Evolutionary conservation across 352 stramenopile genomes (phyloP).

Genomic region (Phytophthora boehmeriae): DNA sequence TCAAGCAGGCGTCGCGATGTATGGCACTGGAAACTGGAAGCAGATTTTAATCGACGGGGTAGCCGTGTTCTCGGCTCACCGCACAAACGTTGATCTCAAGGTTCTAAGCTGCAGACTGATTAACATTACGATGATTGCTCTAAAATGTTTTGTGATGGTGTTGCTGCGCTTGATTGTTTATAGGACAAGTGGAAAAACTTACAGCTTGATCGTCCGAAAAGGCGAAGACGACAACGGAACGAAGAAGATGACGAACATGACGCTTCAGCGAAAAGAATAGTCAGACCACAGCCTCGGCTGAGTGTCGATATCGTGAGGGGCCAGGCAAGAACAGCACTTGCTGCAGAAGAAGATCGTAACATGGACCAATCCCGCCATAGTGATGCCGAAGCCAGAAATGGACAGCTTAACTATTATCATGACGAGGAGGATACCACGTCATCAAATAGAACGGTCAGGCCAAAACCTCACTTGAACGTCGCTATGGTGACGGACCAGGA

Average conservation of each 20-base stretch:
- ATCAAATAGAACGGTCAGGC: not conserved
- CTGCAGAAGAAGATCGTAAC: not conserved
- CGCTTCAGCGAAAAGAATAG: not conserved
- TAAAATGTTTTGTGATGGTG: too few species aligned
- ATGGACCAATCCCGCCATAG: not conserved
- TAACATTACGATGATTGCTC: too few species aligned
- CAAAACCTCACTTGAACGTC: not conserved
- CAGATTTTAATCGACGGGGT: conserved; percentile 45
- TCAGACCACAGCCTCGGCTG: not conserved
- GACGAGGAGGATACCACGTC: too few species aligned
- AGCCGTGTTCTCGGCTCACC: conserved; percentile 45
- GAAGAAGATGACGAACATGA: not conserved
- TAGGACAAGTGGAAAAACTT: conserved; percentile 63
- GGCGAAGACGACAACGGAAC: conserved; percentile 3
- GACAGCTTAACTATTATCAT: not conserved
- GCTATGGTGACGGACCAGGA: not conserved
- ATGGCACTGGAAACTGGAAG: conserved; percentile 53
- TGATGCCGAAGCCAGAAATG: not conserved
- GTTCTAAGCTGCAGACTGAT: conserved; percentile 25
- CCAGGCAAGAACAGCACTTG: not conserved
- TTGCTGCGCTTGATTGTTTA: not conserved
- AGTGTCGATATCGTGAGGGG: not conserved
- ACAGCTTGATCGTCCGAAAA: conserved; percentile 12
- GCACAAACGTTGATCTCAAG: conserved; percentile 76
- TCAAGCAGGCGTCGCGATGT: conserved; percentile 39